Percentiles rank a stretch among this genome's conserved stretches.
Conservation (phyloP, 306 rosid genomes). For the Fragaria nilgerrensis region DNA sequence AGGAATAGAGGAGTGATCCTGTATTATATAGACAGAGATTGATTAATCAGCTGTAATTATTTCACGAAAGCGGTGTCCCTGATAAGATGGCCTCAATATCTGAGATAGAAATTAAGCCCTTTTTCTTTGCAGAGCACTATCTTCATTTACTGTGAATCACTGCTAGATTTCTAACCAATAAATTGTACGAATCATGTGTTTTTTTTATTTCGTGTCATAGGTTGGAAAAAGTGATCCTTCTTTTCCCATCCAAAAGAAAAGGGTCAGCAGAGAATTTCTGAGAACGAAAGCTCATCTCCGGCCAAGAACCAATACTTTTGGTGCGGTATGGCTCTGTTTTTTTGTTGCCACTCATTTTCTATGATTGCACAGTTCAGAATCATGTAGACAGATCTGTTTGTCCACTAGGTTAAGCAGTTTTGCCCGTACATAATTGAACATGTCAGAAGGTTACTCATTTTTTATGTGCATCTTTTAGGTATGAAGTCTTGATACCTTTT, state of each 20-base stretch:
- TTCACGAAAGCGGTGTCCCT: background rate
- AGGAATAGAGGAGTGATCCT: background rate
- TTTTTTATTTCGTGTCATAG: conserved; percentile 28
- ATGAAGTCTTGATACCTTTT: background rate
- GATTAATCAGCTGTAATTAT: background rate
- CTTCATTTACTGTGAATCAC: background rate
- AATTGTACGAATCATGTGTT: background rate
- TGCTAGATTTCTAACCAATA: conserved; percentile 8
- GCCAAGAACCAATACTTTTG: conserved; percentile 90
- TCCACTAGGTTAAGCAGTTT: background rate
- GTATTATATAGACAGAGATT: background rate
- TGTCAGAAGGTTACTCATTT: background rate
- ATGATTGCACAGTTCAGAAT: background rate
- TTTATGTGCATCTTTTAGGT: conserved; percentile 16
- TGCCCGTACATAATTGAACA: background rate
- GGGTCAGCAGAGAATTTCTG: conserved; percentile 83
- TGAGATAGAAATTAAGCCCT: background rate
- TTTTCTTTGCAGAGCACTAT: background rate
- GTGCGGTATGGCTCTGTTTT: conserved; percentile 69
- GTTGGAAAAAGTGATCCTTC: conserved; percentile 91
- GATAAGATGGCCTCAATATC: background rate
- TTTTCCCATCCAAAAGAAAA: conserved; percentile 91
- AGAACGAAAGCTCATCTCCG: conserved; percentile 98
- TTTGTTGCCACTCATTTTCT: background rate
- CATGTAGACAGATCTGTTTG: background rate